Conservation (phyloP, 495 filamentous ascomycete species). For the Trichoderma reesei region DNA sequence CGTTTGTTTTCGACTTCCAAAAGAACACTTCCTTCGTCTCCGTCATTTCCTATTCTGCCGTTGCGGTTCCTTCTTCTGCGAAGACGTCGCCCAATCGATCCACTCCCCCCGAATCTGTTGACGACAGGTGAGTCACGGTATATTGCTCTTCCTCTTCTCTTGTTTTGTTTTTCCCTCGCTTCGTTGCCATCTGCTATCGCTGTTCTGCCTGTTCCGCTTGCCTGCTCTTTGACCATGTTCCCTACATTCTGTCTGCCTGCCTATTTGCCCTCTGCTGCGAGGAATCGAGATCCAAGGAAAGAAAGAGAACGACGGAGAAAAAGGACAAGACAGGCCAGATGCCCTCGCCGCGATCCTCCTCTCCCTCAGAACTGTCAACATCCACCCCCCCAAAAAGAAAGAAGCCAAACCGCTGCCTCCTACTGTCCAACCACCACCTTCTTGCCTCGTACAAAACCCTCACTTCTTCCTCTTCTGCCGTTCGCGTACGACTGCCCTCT, state of each 20-base stretch:
- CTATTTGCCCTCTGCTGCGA: background rate
- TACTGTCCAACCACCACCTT: background rate
- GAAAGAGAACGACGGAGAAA: background rate
- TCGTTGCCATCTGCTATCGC: background rate
- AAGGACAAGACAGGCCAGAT: background rate
- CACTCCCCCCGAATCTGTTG: background rate
- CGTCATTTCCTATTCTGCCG: background rate
- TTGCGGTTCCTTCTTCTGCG: too few relatives aligned
- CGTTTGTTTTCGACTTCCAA: background rate
- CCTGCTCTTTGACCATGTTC: background rate
- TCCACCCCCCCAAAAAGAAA: background rate
- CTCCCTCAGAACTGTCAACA: background rate
- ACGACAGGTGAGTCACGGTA: conserved; percentile 5
- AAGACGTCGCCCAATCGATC: background rate
- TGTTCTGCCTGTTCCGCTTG: background rate
- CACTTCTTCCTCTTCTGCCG: background rate
- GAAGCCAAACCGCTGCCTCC: background rate
- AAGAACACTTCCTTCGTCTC: too few relatives aligned
- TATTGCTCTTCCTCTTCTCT: background rate
- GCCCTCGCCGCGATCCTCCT: background rate
- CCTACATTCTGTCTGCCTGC: background rate
- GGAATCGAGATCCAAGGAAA: too few relatives aligned
- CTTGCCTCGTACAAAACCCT: conserved; percentile 8
- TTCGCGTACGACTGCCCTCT: conserved; percentile 3
- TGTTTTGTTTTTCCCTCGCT: background rate